These are phyloP conservation scores for Suhomyces atakaporum DNA, from an alignment of 1,139 yeast species.

Conservation along the genomic window DNA sequence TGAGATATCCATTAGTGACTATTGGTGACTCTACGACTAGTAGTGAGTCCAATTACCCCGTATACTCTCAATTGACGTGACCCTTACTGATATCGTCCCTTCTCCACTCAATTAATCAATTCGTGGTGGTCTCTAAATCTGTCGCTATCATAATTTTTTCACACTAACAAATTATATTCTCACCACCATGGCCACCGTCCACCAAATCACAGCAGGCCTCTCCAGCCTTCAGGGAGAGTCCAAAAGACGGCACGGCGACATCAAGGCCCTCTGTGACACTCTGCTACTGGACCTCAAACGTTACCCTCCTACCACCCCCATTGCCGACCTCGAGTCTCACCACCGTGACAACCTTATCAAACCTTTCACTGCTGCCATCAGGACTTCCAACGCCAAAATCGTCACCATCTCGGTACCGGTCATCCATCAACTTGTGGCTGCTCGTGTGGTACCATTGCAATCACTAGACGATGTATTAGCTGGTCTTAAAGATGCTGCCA, in stretches of 20 bases:
- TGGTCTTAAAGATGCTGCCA: conserved; percentile 72
- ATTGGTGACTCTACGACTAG: no score
- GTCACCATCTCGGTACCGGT: conserved; percentile 55
- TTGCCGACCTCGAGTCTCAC: conserved; percentile 27
- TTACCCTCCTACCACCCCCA: conserved; percentile 17
- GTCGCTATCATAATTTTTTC: no score
- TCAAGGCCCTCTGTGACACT: conserved; percentile 65
- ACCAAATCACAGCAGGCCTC: conserved; percentile 58
- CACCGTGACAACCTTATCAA: conserved; percentile 54
- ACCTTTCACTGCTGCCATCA: conserved; percentile 76
- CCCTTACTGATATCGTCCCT: no score
- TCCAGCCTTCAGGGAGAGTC: conserved; percentile 64
- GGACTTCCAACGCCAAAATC: conserved; percentile 72
- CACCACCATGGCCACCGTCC: conserved; percentile 37
- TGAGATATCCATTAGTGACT: no score
- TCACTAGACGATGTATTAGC: conserved; percentile 58
- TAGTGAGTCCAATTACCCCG: no score
- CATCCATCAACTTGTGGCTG: conserved; percentile 17
- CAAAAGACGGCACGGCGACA: conserved; percentile 66
- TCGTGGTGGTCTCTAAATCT: no score
- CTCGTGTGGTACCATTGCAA: conserved; percentile 44
- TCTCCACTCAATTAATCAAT: no score
- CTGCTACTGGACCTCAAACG: conserved; percentile 54
- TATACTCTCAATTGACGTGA: no score
- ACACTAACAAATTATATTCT: no score